Conservation (phyloP, 1,139 yeast genomes). For the Protomyces macrosporus region DNA sequence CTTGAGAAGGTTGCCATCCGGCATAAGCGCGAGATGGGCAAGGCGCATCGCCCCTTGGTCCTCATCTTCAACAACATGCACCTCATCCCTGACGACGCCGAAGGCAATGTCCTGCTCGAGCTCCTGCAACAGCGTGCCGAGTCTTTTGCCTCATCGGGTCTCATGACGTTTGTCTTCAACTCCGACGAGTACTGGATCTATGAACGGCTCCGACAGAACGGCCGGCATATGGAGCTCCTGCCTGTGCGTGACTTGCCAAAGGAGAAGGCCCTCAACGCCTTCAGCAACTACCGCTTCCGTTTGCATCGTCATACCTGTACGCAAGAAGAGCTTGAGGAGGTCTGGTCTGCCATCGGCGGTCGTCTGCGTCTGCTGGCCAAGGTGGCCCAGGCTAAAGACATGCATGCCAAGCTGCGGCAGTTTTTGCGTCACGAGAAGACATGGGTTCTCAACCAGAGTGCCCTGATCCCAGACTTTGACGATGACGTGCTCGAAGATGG, state of each 20-base stretch:
- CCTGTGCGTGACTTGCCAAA: constrained; percentile 64
- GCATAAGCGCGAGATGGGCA: constrained; percentile 40
- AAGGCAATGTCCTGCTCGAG: constrained; percentile 66
- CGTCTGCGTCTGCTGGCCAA: constrained; percentile 76
- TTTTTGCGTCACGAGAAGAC: constrained; percentile 75
- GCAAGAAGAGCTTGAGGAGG: constrained; percentile 47
- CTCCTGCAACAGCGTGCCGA: constrained; percentile 80
- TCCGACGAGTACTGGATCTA: constrained; percentile 86
- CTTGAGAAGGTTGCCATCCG: constrained; percentile 66
- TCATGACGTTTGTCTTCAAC: constrained; percentile 69
- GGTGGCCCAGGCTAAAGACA: constrained; percentile 61
- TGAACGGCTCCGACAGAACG: constrained; percentile 65
- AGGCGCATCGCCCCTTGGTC: constrained; percentile 53
- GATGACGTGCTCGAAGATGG: constrained; percentile 87
- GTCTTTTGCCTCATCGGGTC: constrained; percentile 65
- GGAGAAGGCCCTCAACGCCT: constrained; percentile 52
- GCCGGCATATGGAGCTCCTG: constrained; percentile 68
- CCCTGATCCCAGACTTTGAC: constrained; percentile 67
- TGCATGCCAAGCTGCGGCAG: constrained; percentile 60
- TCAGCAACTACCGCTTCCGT: constrained; percentile 46
- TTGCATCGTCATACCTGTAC: constrained; percentile 44
- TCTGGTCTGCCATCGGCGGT: constrained; percentile 73
- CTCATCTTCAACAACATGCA: constrained; percentile 71
- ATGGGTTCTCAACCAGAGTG: constrained; percentile 82
- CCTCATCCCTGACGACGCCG: constrained; percentile 63